Evolutionary conservation across 192 early-diverging fungal species (phyloP).

Genomic region (Mortierella claussenii): DNA sequence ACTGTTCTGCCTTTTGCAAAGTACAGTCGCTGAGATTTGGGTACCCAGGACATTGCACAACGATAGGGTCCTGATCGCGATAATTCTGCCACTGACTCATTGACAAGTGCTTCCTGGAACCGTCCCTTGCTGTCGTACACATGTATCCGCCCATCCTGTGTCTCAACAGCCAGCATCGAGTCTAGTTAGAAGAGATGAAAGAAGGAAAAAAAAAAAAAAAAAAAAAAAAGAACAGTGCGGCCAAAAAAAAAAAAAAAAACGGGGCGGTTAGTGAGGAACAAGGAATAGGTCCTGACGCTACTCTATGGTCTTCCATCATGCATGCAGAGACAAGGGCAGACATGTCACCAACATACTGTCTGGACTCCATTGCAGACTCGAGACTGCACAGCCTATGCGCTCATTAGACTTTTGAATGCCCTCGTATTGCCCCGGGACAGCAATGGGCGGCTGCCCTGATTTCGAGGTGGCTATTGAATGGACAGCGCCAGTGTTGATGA

Average conservation of each 20-base stretch:
- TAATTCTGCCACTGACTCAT: conserved; percentile 14
- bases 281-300: background rate
- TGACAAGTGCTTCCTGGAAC: conserved; percentile 30
- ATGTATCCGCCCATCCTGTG: conserved; percentile 38
- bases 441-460: conserved; percentile 14
- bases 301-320: background rate
- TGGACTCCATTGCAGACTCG: conserved; percentile 46
- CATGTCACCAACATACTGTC: conserved; percentile 25
- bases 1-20: conserved; percentile 37
- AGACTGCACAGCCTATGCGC: conserved; percentile 8
- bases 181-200: conserved; percentile 7
- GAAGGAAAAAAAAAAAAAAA: background rate
- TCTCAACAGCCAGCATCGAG: conserved; percentile 38
- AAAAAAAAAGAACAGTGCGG: background rate
- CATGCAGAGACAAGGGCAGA: background rate
- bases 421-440: conserved; percentile 29
- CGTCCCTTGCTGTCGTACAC: conserved; percentile 22
- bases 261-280: background rate
- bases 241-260: background rate
- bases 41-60: conserved; percentile 43
- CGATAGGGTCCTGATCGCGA: conserved; percentile 20
- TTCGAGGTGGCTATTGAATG: background rate
- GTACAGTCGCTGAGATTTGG: conserved; percentile 33
- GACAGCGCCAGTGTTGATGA: conserved; percentile 21
- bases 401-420: conserved; percentile 41